phyloP scores from a whole-genome alignment of 192 early-diverging fungal species.

The Coemansia sp. region DNA sequence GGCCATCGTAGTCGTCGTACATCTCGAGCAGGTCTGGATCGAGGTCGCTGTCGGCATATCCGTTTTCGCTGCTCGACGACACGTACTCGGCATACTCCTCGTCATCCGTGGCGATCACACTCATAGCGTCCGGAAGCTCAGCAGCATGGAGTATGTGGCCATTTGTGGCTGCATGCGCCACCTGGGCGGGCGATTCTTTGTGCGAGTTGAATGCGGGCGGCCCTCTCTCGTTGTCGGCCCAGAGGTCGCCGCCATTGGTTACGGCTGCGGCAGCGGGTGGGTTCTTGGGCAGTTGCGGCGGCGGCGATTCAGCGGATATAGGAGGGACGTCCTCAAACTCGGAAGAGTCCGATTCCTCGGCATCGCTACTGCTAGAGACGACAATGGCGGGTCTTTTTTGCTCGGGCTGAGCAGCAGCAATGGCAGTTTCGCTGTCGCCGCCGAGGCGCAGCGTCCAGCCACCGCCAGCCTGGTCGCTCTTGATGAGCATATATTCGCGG shows the following conservation, averaged over 20 bases:
- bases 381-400: conserved; percentile 1
- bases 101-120: conserved; percentile 3
- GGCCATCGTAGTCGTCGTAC: conserved; percentile 18
- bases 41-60: conserved; percentile 7
- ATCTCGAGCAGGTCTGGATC: conserved; percentile 15
- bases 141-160: not conserved
- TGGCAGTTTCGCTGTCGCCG: not conserved
- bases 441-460: conserved; percentile 68
- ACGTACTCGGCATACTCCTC: conserved; percentile 14
- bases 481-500: conserved; percentile 82
- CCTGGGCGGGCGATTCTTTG: conserved; percentile 1
- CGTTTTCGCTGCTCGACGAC: conserved; percentile 17
- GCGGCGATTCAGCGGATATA: not conserved
- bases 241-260: not conserved
- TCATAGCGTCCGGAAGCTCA: conserved; percentile 8
- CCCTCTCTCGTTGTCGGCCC: not conserved
- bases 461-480: conserved; percentile 70
- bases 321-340: conserved; percentile 61
- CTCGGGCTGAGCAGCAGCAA: not conserved
- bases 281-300: not conserved
- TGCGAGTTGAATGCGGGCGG: not conserved
- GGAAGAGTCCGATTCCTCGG: conserved; percentile 55
- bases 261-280: no score
- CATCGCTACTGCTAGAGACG: conserved; percentile 19
- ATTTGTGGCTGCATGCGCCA: conserved; percentile 4